Percentiles rank a stretch among this genome's conserved stretches.
These are phyloP conservation scores for Zymoseptoria passerinii DNA, from an alignment of 2,329 filamentous ascomycete genomes.

Conservation along the genomic window DNA sequence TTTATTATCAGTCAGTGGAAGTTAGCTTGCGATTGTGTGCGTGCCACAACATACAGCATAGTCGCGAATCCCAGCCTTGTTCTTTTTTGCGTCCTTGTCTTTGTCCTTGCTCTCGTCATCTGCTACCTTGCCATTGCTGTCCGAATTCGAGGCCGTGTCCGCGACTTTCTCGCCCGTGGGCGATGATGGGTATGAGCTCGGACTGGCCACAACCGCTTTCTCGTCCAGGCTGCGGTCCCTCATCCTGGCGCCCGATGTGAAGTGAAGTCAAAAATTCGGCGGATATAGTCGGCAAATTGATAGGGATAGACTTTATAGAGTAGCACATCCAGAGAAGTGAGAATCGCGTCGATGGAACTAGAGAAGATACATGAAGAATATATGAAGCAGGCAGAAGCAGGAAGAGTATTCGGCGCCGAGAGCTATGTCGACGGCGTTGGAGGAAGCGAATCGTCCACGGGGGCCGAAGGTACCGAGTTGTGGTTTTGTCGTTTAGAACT, in stretches of 20 bases:
- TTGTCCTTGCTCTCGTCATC: background rate
- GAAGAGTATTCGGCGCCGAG: background rate
- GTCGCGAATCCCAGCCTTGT: conserved; percentile 15
- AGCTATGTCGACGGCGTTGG: background rate
- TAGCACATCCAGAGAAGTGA: background rate
- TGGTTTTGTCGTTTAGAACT: background rate
- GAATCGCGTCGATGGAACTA: background rate
- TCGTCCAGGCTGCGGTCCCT: background rate
- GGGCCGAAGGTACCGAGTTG: background rate
- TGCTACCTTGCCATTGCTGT: background rate
- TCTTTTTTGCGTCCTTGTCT: conserved; percentile 6
- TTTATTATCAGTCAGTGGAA: background rate
- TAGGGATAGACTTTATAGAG: too few relatives aligned
- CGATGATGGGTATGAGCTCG: background rate
- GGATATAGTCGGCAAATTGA: too few relatives aligned
- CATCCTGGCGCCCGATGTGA: background rate
- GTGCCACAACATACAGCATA: conserved; percentile 10
- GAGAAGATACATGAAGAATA: background rate
- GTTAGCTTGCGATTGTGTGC: too few relatives aligned
- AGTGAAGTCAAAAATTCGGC: background rate
- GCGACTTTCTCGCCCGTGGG: background rate
- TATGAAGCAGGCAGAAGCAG: background rate
- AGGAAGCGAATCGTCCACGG: background rate
- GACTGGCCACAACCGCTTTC: background rate
- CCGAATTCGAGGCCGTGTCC: background rate